Percentiles rank a stretch among this genome's conserved stretches.
phyloP scores from a whole-genome alignment of 2,329 filamentous ascomycete species.

The Alternaria arborescens region DNA sequence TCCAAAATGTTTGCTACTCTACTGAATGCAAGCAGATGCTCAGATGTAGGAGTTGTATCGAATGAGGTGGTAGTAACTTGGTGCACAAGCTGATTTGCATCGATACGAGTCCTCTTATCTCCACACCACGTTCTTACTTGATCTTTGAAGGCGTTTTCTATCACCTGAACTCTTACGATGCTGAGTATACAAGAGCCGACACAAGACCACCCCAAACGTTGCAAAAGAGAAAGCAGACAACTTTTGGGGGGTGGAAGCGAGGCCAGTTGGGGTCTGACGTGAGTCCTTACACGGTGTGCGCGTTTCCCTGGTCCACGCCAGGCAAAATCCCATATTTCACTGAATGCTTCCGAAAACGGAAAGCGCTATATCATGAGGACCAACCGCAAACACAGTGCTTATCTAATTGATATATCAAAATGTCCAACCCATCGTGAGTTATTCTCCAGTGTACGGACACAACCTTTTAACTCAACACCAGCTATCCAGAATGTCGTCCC shows the following conservation, averaged over 20 bases:
- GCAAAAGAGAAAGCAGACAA: too few relatives aligned
- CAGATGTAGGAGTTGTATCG: not conserved
- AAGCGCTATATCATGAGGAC: not conserved
- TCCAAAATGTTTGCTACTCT: not conserved
- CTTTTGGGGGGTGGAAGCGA: not conserved
- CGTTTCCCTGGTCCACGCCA: too few relatives aligned
- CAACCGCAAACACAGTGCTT: not conserved
- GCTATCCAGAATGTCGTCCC: not conserved
- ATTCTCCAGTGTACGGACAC: not conserved
- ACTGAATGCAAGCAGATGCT: not conserved
- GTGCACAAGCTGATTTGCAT: not conserved
- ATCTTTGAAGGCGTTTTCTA: not conserved
- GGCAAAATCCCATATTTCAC: not conserved
- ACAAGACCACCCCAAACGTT: not conserved
- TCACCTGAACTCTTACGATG: not conserved
- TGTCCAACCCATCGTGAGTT: not conserved
- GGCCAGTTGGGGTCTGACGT: not conserved
- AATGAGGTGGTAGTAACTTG: not conserved
- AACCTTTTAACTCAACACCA: not conserved
- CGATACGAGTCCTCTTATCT: not conserved
- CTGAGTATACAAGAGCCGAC: not conserved
- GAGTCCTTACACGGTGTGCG: not conserved
- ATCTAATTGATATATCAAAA: not conserved
- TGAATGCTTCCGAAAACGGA: rapidly evolving
- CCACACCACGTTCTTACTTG: not conserved